A percentile compares a stretch with the other conserved stretches of the same genome.
These are phyloP conservation scores for Tuber microsphaerosporum DNA, from an alignment of 495 filamentous ascomycete species.

Conservation along the genomic window DNA sequence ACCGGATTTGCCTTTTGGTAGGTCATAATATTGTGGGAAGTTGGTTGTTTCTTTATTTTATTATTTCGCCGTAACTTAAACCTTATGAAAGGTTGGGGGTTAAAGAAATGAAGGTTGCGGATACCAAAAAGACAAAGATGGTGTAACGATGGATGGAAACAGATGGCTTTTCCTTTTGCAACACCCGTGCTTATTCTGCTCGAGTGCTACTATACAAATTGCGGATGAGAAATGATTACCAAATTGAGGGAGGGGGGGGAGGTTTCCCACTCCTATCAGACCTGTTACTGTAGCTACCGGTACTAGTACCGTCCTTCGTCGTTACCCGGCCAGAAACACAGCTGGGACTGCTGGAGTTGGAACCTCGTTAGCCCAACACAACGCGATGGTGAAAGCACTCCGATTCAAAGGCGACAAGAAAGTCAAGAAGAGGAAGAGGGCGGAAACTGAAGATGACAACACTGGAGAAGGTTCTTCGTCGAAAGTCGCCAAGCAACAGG, in stretches of 20 bases:
- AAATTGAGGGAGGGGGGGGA: no score
- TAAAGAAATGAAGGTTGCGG: no score
- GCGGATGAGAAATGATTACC: no score
- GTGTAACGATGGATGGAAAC: no score
- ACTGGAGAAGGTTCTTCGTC: constrained; percentile 44
- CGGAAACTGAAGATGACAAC: constrained; percentile 44
- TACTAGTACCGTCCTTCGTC: not conserved
- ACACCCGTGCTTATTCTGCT: no score
- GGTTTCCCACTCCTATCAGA: not conserved
- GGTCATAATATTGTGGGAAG: constrained; percentile 11
- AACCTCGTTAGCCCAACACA: not conserved
- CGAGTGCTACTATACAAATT: no score
- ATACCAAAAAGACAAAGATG: no score
- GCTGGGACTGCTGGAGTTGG: not conserved
- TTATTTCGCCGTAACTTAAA: not conserved
- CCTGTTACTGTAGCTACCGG: not conserved
- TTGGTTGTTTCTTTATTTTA: not conserved
- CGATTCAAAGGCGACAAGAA: constrained; percentile 97
- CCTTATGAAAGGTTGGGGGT: not conserved
- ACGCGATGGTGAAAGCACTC: constrained; percentile 68
- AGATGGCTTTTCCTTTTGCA: no score
- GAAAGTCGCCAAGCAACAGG: constrained; percentile 42
- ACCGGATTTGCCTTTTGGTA: constrained; percentile 33
- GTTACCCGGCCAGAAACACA: not conserved
- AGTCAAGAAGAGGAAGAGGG: constrained; percentile 78